Base-by-base conservation (phyloP, 2,329 filamentous ascomycete genomes). In the Neonectria ditissima region DNA sequence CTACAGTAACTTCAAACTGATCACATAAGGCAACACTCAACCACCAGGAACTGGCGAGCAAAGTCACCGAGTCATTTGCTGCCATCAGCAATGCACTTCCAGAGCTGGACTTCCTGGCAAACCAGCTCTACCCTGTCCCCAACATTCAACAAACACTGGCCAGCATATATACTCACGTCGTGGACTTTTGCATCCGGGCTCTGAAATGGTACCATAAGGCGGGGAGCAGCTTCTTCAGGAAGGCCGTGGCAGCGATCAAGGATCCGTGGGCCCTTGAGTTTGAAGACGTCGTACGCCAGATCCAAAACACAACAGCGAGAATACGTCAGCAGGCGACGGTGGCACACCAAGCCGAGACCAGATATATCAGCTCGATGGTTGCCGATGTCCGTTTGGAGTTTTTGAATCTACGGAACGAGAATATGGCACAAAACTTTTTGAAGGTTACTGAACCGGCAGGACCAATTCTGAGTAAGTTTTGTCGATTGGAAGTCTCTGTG, bases 261-360 rank as follows among this genome's bases (percentile, higher is more conserved):
- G 41, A 65, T 5, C 55, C 59, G 0, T 65, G 63, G 63, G 32
- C 45, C 0, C 52, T 65, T 1, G 63, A 60, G 41, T 63, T 65
- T 59, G 60, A 57, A 16, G 63, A 65, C 4, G 56, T 65, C 20
- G 61, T 63, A 3, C 22, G n/a, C 4, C 60, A 64, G 5, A 66
- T 64, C 5, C 48, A 52, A 11, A 18, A 30, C 22, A 18, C 55
- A 11, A 61, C 53, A 4, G 18, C n/a, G n/a, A 54, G 60, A 13
- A 56, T 64, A 22, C n/a, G 53, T 4, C 52, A 65, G 9, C 60
- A 65, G 11, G 63, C 63, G 4, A 32, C 24, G 2, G 30, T 66
- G 20, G 61, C 63, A 8, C 63, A 66, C 11, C 48, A 66, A 14
- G 63, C 61, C 14, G 63, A 66, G 52, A 66, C 63, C 6, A 59